Evolutionary conservation across 2,329 filamentous ascomycete species (phyloP).

Genomic region (Mycogone perniciosa): DNA sequence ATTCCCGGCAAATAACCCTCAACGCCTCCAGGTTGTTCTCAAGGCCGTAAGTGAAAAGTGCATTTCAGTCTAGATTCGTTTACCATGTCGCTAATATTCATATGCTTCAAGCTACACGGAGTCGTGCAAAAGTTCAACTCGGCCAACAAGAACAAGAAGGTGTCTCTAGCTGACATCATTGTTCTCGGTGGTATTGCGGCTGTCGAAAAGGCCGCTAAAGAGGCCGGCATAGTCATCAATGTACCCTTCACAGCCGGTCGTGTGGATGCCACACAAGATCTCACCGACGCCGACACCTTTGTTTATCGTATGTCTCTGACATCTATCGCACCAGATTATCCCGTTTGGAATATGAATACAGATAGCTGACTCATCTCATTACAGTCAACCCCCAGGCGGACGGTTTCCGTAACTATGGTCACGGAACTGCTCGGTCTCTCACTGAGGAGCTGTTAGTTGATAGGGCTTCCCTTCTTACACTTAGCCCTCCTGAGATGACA

Average conservation of each 20-base stretch:
- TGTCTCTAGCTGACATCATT: conserved; percentile 70
- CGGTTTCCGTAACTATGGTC: conserved; percentile 73
- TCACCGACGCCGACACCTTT: conserved; percentile 62
- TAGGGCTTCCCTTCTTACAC: conserved; percentile 61
- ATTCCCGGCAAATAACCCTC: conserved; percentile 69
- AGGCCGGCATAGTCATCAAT: conserved; percentile 37
- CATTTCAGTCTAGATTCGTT: background rate
- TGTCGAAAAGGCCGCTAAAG: conserved; percentile 60
- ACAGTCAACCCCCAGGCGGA: conserved; percentile 57
- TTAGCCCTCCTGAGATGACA: conserved; percentile 63
- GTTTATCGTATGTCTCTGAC: conserved; percentile 33
- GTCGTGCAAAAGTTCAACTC: conserved; percentile 61
- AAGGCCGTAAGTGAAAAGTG: conserved; percentile 24
- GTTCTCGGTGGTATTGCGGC: conserved; percentile 64
- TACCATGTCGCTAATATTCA: background rate
- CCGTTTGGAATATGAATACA: background rate
- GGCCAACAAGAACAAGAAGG: conserved; percentile 49
- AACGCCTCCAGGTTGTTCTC: conserved; percentile 56
- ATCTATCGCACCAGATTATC: background rate
- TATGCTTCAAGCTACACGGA: conserved; percentile 15
- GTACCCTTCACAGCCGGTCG: conserved; percentile 73
- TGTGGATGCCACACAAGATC: conserved; percentile 61
- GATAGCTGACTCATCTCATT: background rate
- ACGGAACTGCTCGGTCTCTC: conserved; percentile 51
- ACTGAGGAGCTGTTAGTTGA: conserved; percentile 67